Evolutionary conservation across 371 early-diverging fungal genomes (phyloP).

Genomic region (Batrachochytrium dendrobatidis): DNA sequence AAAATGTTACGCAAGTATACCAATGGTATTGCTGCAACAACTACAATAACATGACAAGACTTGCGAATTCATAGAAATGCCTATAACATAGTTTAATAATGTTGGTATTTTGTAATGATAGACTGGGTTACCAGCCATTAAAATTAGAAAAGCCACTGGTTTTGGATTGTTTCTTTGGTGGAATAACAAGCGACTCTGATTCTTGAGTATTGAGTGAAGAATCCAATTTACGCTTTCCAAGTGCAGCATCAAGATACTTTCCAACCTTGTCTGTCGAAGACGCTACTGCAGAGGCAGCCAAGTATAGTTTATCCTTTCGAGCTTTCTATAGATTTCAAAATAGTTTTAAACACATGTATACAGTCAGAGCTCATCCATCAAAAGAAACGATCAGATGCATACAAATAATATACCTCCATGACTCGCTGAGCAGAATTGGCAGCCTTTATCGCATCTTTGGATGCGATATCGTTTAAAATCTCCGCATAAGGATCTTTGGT

Average conservation of each 20-base stretch:
- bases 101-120: no score
- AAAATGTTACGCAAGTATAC: no score
- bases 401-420: slow-evolving; percentile 7
- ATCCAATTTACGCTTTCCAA: neutral
- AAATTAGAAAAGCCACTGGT: neutral
- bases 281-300: slow-evolving; percentile 15
- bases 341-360: neutral
- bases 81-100: no score
- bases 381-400: neutral
- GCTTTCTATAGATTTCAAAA: neutral
- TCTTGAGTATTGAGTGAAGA: neutral
- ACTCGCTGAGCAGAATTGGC: slow-evolving; percentile 20
- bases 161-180: neutral
- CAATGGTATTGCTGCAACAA: no score
- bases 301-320: neutral
- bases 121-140: neutral
- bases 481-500: slow-evolving; percentile 83
- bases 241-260: slow-evolving; percentile 50
- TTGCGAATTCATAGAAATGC: no score
- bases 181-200: neutral
- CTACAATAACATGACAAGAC: no score
- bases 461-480: slow-evolving; percentile 25
- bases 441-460: slow-evolving; percentile 21
- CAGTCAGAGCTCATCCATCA: neutral
- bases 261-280: slow-evolving; percentile 46